These are phyloP conservation scores for Salvia splendens DNA, from an alignment of 257 asterid genomes.

Conservation along the genomic window DNA sequence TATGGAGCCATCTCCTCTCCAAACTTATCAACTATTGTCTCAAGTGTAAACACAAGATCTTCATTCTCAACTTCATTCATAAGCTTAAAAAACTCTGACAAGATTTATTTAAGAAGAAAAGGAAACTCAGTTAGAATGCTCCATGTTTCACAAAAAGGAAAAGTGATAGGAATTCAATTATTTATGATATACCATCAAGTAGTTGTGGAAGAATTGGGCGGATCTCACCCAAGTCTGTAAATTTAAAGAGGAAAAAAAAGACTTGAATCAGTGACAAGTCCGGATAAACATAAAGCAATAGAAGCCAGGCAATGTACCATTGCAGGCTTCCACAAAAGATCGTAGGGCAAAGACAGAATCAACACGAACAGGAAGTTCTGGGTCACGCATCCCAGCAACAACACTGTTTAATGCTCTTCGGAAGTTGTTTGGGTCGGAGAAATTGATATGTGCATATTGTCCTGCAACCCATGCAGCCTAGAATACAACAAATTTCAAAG, in stretches of 20 bases:
- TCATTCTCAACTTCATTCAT: conserved; percentile 99
- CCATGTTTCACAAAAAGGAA: conserved; percentile 5
- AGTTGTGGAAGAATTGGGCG: conserved; percentile 93
- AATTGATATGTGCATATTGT: conserved; percentile 87
- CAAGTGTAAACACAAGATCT: conserved; percentile 97
- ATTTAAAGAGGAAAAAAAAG: background rate
- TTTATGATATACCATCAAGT: conserved; percentile 72
- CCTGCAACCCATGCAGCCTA: conserved; percentile 99
- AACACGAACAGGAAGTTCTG: conserved; percentile 96
- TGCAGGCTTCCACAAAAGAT: conserved; percentile 94
- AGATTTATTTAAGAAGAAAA: conserved; percentile 24
- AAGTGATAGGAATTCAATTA: background rate
- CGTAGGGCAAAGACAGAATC: conserved; percentile 98
- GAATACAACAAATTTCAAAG: conserved; percentile 28
- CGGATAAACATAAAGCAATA: conserved; percentile 7
- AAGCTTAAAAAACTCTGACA: conserved; percentile 89
- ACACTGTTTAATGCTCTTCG: conserved; percentile 82
- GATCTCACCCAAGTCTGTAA: conserved; percentile 77
- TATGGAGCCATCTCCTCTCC: conserved; percentile 99
- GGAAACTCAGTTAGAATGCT: conserved; percentile 17
- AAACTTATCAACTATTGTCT: conserved; percentile 97
- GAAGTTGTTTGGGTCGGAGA: conserved; percentile 82
- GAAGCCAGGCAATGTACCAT: conserved; percentile 46
- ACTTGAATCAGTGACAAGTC: conserved; percentile 21
- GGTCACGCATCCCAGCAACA: conserved; percentile 99